These are phyloP conservation scores for Zygosaccharomyces pseudorouxii DNA, from an alignment of 805 yeast species.

Conservation along the genomic window DNA sequence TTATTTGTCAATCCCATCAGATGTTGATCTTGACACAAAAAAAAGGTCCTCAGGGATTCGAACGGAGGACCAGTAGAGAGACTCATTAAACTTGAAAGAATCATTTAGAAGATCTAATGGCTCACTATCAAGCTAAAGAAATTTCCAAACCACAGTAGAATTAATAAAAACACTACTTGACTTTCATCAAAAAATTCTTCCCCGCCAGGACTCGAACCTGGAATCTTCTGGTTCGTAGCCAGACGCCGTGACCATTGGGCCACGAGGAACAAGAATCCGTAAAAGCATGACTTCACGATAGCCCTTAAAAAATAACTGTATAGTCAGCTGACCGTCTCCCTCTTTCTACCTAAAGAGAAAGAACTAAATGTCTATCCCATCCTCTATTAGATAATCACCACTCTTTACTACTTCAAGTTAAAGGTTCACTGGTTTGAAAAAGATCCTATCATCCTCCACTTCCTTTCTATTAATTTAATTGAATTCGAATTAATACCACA, in stretches of 20 bases:
- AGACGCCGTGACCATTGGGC: slow-evolving; percentile 76
- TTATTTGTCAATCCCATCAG: background rate
- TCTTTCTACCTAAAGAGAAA: no score
- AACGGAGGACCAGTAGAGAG: background rate
- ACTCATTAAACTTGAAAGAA: no score
- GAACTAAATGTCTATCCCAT: no score
- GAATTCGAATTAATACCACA: background rate
- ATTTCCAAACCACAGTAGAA: background rate
- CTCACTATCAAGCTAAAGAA: no score
- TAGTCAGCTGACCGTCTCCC: no score
- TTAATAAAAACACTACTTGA: background rate
- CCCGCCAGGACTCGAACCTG: slow-evolving; percentile 56
- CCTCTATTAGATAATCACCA: no score
- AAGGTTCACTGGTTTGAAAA: background rate
- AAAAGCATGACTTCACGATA: no score
- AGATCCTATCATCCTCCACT: no score
- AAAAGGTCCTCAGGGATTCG: background rate
- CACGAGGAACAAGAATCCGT: slow-evolving; percentile 54
- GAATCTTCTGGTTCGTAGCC: slow-evolving; percentile 57
- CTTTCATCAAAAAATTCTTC: slow-evolving; percentile 29
- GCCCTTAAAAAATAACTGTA: no score
- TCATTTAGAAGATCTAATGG: no score
- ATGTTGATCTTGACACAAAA: background rate
- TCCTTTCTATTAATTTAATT: no score
- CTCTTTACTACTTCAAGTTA: background rate